Conservation (phyloP, 2,329 filamentous ascomycete species). For the Alternaria incomplexa region DNA sequence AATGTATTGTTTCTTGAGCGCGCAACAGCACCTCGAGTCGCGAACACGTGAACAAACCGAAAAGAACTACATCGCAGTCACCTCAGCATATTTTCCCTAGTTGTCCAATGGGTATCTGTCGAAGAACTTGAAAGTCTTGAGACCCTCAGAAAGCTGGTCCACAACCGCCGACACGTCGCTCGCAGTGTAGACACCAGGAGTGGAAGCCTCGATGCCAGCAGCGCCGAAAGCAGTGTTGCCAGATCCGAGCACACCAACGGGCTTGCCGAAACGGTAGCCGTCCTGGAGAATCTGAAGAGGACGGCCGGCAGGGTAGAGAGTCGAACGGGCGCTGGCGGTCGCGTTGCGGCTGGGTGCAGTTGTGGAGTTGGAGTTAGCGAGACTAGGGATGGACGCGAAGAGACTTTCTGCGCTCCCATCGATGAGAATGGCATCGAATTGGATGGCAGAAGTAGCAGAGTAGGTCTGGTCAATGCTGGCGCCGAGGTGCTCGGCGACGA, state of each 20-base stretch:
- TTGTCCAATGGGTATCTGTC: slow-evolving; percentile 66
- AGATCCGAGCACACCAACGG: slow-evolving; percentile 65
- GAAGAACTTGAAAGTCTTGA: slow-evolving; percentile 70
- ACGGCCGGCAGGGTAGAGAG: slow-evolving; percentile 68
- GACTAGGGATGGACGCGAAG: slow-evolving; percentile 55
- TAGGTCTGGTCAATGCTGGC: slow-evolving; percentile 68
- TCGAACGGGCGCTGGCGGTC: slow-evolving; percentile 44
- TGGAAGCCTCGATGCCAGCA: slow-evolving; percentile 53
- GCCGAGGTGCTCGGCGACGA: slow-evolving; percentile 66
- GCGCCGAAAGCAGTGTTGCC: slow-evolving; percentile 49
- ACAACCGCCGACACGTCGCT: slow-evolving; percentile 24
- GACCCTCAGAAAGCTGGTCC: slow-evolving; percentile 53
- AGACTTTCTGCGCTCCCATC: slow-evolving; percentile 61
- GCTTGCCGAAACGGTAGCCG: slow-evolving; percentile 73
- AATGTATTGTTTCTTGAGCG: background rate
- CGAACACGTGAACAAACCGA: background rate
- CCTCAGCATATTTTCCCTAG: background rate
- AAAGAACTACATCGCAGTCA: background rate
- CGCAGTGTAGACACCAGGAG: slow-evolving; percentile 46
- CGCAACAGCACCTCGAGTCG: background rate
- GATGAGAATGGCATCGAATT: slow-evolving; percentile 69
- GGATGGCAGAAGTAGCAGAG: slow-evolving; percentile 66
- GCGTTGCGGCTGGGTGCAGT: slow-evolving; percentile 21
- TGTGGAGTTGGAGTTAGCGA: slow-evolving; percentile 35
- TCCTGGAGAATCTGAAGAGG: slow-evolving; percentile 69